phyloP scores from a whole-genome alignment of 805 yeast genomes.

The Monosporozyma solicola region DNA sequence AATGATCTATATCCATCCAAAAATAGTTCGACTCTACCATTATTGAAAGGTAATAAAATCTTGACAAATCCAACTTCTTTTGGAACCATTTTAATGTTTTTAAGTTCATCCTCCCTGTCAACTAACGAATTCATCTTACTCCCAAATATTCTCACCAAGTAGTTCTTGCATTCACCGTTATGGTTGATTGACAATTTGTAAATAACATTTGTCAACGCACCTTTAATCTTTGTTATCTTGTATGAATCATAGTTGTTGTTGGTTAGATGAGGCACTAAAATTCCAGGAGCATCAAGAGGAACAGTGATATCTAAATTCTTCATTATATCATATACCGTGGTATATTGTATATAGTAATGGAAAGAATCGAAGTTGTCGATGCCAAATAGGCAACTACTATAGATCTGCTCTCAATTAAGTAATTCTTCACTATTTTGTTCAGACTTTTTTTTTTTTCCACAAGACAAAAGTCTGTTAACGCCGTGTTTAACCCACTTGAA shows the following conservation, averaged over 20 bases:
- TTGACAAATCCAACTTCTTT: constrained; percentile 19
- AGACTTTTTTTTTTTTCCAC: no score
- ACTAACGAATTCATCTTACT: constrained; percentile 74
- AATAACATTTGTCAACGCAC: constrained; percentile 86
- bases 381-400: no score
- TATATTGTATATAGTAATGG: not conserved
- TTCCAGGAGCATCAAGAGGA: constrained; percentile 7
- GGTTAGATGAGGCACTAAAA: constrained; percentile 5
- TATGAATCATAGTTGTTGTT: not conserved
- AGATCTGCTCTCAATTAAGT: no score
- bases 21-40: constrained; percentile 88
- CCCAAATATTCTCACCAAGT: constrained; percentile 75
- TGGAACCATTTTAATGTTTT: constrained; percentile 63
- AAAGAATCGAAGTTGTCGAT: no score
- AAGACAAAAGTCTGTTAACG: no score
- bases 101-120: constrained; percentile 70
- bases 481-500: no score
- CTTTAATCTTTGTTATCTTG: constrained; percentile 50
- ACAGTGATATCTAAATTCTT: constrained; percentile 3
- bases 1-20: constrained; percentile 69
- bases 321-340: not conserved
- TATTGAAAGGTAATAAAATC: constrained; percentile 72
- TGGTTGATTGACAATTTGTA: constrained; percentile 47
- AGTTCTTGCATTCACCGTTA: not conserved
- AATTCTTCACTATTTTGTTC: no score